Evolutionary conservation across 73 alveolate genomes (phyloP).

Genomic region (Paramecium tetraurelia): DNA sequence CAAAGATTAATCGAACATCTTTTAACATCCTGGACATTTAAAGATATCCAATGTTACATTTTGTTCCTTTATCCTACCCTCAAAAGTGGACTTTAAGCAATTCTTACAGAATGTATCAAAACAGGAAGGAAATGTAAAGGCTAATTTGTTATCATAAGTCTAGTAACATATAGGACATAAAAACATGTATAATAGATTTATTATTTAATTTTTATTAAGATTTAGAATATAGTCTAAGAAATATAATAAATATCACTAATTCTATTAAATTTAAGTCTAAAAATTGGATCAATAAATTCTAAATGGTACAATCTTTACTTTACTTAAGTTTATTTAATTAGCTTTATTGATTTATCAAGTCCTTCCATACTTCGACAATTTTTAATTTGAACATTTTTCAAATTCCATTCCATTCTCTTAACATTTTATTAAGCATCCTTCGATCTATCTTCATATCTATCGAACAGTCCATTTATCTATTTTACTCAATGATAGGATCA

Average conservation of each 20-base stretch:
- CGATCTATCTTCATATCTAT: too few relatives aligned
- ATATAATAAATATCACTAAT: not conserved
- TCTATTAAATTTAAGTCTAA: not conserved
- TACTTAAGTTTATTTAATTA: too few relatives aligned
- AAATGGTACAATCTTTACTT: too few relatives aligned
- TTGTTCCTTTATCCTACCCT: not conserved
- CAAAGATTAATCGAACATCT: not conserved
- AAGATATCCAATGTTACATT: not conserved
- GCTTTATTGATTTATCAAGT: too few relatives aligned
- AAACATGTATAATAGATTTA: not conserved
- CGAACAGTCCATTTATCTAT: too few relatives aligned
- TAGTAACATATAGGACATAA: not conserved
- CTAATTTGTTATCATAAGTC: not conserved
- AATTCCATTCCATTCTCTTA: too few relatives aligned
- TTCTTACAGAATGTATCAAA: not conserved
- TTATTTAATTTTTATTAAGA: too few relatives aligned
- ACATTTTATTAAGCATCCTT: too few relatives aligned
- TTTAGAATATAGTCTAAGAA: not conserved
- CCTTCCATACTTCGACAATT: too few relatives aligned
- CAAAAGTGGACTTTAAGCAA: not conserved
- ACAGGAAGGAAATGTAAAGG: not conserved
- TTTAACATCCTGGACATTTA: not conserved
- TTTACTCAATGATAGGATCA: too few relatives aligned
- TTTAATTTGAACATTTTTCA: too few relatives aligned
- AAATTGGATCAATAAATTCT: too few relatives aligned